Conservation (phyloP, 495 filamentous ascomycete species). For the Aspergillus cavernicola region DNA sequence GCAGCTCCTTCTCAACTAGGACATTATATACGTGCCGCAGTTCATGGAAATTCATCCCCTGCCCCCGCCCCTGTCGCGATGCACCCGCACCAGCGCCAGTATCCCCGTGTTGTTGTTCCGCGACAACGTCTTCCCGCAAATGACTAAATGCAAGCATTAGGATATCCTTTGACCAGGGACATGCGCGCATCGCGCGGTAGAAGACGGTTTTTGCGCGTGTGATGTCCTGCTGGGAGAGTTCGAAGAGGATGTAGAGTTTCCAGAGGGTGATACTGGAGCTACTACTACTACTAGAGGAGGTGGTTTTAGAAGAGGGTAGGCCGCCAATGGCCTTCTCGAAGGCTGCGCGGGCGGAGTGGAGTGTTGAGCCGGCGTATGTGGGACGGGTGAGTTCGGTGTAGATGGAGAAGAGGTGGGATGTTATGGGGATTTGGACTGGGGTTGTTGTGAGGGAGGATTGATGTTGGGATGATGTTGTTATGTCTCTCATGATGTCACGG, state of each 20-base stretch:
- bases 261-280: constrained; percentile 54
- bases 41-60: constrained; percentile 38
- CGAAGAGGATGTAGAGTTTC: constrained; percentile 63
- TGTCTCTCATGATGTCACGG: constrained; percentile 51
- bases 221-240: constrained; percentile 32
- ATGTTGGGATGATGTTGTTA: constrained; percentile 24
- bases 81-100: not conserved
- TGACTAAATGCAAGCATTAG: constrained; percentile 60
- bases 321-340: constrained; percentile 66
- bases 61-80: constrained; percentile 1
- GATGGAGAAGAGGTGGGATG: constrained; percentile 60
- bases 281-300: constrained; percentile 29
- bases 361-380: constrained; percentile 45
- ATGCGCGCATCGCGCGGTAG: constrained; percentile 51
- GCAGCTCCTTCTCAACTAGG: constrained; percentile 50
- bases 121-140: constrained; percentile 30
- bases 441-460: constrained; percentile 12
- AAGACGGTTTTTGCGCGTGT: constrained; percentile 46
- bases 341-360: constrained; percentile 57
- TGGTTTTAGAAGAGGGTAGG: constrained; percentile 24
- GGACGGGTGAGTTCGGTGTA: constrained; percentile 55
- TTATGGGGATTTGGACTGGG: constrained; percentile 44
- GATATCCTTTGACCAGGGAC: constrained; percentile 74
- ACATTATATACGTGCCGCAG: constrained; percentile 45
- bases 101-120: not conserved